These are phyloP conservation scores for Plasmopara halstedii DNA, from an alignment of 352 stramenopile genomes.

Conservation along the genomic window DNA sequence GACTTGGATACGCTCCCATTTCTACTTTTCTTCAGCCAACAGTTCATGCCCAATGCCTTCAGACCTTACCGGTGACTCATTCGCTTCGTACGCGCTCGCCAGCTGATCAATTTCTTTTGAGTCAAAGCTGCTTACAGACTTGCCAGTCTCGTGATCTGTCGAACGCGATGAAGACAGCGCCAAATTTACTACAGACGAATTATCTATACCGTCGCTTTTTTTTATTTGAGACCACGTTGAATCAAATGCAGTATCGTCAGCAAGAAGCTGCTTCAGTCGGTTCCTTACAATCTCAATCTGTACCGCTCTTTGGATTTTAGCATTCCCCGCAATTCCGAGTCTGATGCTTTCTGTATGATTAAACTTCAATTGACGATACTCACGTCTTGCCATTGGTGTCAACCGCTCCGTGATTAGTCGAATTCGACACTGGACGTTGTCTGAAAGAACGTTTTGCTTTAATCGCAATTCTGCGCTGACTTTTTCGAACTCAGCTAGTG, in stretches of 20 bases:
- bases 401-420: slow-evolving; percentile 29
- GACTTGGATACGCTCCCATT: too few species aligned
- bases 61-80: slow-evolving; percentile 4
- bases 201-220: background rate
- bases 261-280: slow-evolving; percentile 31
- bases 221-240: background rate
- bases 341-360: slow-evolving; percentile 16
- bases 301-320: slow-evolving; percentile 39
- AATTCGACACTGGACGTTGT: slow-evolving; percentile 32
- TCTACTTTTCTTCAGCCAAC: background rate
- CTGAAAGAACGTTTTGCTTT: slow-evolving; percentile 22
- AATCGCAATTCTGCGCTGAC: slow-evolving; percentile 14
- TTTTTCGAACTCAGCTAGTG: slow-evolving; percentile 22
- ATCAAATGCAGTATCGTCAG: slow-evolving; percentile 1
- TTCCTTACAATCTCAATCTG: slow-evolving; percentile 38
- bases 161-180: slow-evolving; percentile 11
- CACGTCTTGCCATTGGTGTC: slow-evolving; percentile 19
- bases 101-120: slow-evolving; percentile 40
- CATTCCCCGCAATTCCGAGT: slow-evolving; percentile 9
- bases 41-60: background rate
- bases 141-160: slow-evolving; percentile 11
- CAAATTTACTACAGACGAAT: background rate
- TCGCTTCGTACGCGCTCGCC: slow-evolving; percentile 56
- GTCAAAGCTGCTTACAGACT: slow-evolving; percentile 28
- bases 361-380: slow-evolving; percentile 31